A percentile compares a stretch with the other conserved stretches of the same genome.
phyloP scores from a whole-genome alignment of 192 early-diverging fungal species.

The Podila verticillata region DNA sequence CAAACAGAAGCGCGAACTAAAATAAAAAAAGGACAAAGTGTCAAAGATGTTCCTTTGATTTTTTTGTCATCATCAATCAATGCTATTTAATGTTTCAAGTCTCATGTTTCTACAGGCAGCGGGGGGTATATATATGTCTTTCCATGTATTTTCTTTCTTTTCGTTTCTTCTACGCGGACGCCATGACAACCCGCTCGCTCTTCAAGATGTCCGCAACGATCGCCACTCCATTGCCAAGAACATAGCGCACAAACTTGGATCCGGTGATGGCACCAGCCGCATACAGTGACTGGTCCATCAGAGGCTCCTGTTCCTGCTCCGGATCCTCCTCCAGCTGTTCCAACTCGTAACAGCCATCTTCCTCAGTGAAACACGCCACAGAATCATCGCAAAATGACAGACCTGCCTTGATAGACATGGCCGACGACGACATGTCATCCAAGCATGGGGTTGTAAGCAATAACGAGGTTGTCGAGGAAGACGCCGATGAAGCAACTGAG shows the following conservation, averaged over 20 bases:
- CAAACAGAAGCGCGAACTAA: too few species aligned
- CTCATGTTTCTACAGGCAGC: too few species aligned
- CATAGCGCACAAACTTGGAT: slow-evolving; percentile 50
- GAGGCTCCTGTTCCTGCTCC: slow-evolving; percentile 1
- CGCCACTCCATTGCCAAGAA: slow-evolving; percentile 41
- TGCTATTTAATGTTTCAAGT: too few species aligned
- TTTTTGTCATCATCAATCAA: too few species aligned
- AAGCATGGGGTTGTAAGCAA: neutral
- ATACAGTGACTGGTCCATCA: slow-evolving; percentile 48
- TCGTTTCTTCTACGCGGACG: too few species aligned
- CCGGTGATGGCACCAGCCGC: slow-evolving; percentile 49
- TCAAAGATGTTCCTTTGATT: too few species aligned
- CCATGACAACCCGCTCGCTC: slow-evolving; percentile 3
- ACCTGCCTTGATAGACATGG: neutral
- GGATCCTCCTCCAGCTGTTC: slow-evolving; percentile 2
- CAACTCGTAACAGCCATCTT: neutral
- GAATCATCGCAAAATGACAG: neutral
- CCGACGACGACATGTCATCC: neutral
- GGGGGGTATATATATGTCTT: neutral
- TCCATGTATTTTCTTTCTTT: neutral
- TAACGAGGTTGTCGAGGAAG: neutral
- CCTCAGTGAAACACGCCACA: neutral
- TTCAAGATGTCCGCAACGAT: slow-evolving; percentile 41
- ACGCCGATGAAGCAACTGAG: neutral
- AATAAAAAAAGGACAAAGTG: too few species aligned